A percentile compares a stretch with the other conserved stretches of the same genome.
phyloP scores from a whole-genome alignment of 495 filamentous ascomycete species.

The Pyronema domesticum region DNA sequence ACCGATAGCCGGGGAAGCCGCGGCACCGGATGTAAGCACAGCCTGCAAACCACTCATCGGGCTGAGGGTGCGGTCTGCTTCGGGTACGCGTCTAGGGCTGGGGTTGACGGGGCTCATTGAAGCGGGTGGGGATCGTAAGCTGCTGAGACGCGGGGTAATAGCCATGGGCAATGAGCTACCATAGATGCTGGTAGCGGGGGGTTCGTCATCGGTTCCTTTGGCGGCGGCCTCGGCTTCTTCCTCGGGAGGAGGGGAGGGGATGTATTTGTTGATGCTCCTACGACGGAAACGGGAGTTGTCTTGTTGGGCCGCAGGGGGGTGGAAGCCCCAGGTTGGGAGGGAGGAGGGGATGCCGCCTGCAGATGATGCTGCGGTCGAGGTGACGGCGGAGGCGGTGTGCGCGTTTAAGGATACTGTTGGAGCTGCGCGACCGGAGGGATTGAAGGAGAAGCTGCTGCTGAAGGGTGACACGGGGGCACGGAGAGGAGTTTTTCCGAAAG shows the following conservation, averaged over 20 bases:
- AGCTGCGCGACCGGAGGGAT: not conserved
- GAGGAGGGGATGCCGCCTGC: conserved; percentile 15
- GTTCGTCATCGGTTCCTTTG: not conserved
- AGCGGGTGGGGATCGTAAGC: conserved; percentile 10
- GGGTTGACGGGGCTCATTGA: conserved; percentile 11
- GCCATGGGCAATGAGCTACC: conserved; percentile 18
- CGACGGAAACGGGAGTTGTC: conserved; percentile 12
- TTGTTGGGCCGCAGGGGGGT: not conserved
- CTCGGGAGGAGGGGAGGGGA: conserved; percentile 10
- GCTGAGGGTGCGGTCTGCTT: not conserved
- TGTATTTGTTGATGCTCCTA: conserved; percentile 22
- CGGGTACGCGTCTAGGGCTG: conserved; percentile 5
- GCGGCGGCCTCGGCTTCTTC: conserved; percentile 11
- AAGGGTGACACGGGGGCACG: not conserved
- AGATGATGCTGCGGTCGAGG: not conserved
- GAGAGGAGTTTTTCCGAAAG: conserved; percentile 16
- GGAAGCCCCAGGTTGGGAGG: conserved; percentile 12
- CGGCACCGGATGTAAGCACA: not conserved
- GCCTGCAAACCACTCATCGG: too few species aligned
- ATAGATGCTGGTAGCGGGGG: conserved; percentile 10
- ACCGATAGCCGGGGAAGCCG: not conserved
- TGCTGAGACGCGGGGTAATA: conserved; percentile 15
- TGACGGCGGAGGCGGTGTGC: not conserved
- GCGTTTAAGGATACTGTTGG: not conserved
- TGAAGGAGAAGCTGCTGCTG: not conserved